These are phyloP conservation scores for Trifolium dubium DNA, from an alignment of 306 rosid species.

Conservation along the genomic window DNA sequence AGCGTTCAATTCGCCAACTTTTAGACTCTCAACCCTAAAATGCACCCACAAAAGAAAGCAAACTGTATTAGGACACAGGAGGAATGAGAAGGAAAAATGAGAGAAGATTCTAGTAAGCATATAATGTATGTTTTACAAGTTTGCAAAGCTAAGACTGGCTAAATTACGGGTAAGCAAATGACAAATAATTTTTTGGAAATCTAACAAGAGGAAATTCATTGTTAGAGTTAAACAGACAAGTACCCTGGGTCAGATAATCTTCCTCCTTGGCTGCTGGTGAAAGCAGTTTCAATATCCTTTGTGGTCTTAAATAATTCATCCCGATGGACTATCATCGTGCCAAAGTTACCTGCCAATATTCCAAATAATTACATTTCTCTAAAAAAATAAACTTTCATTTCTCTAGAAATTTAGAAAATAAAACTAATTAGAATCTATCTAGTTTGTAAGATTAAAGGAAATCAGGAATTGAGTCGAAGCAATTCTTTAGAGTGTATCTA, in stretches of 20 bases:
- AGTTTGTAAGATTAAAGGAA: constrained; percentile 8
- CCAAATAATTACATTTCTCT: constrained; percentile 32
- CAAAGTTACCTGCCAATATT: constrained; percentile 70
- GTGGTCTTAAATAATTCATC: constrained; percentile 55
- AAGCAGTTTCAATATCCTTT: constrained; percentile 46
- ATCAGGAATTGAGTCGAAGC: background rate
- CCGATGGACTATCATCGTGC: constrained; percentile 76
- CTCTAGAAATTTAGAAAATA: constrained; percentile 16
- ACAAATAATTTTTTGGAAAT: constrained; percentile 13
- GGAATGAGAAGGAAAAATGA: constrained; percentile 21
- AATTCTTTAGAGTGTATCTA: too few species aligned
- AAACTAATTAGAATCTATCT: constrained; percentile 17
- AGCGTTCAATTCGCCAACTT: constrained; percentile 38
- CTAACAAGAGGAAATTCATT: constrained; percentile 1
- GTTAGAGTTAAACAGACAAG: constrained; percentile 26
- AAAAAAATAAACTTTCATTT: constrained; percentile 2
- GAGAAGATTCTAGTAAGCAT: constrained; percentile 8
- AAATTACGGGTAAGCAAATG: constrained; percentile 27
- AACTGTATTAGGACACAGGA: constrained; percentile 16
- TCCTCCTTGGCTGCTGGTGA: constrained; percentile 45
- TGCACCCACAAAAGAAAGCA: constrained; percentile 36
- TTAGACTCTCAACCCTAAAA: constrained; percentile 58
- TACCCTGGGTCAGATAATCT: constrained; percentile 59
- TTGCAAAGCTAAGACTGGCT: constrained; percentile 11
- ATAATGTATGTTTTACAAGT: constrained; percentile 30